Evolutionary conservation across 2,329 filamentous ascomycete genomes (phyloP), one percentile per base, ranked within the genome.

Genomic region (Xylaria sp.): DNA sequence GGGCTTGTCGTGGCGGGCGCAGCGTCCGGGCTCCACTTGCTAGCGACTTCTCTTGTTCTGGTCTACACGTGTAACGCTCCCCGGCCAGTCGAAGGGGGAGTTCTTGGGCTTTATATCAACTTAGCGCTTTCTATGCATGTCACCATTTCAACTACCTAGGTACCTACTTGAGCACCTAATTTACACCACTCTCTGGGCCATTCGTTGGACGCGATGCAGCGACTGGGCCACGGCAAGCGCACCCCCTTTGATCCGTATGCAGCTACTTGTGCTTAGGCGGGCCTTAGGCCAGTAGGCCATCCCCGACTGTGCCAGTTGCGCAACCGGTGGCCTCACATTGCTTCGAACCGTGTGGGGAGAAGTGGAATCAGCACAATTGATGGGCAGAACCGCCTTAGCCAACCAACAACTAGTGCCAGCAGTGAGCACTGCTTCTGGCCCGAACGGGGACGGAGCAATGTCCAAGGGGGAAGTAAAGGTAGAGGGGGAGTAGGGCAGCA

Each of bases 401-500:
- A 41, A 44, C 37, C 44, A 58, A 37, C 60, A 60, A 60, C 70
- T 65, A 50, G 65, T 66, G 68, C 70, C 62, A 46, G 51, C 65
- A 54, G 68, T 69, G 63, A 46, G 55, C 65, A 54, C 44, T 37
- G 54, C 60, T 55, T 64, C 48, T 58, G 32, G 63, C 54, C 60
- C 34, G 28, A 39, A 54, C 58, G 28, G 63, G 60, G n/a, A 58
- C 63, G 58, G 55, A 46, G 48, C 52, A 63, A 39, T 3, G 63
- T 37, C 56, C 32, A 51, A 58, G 58, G 69, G 72, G 61, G 70
- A 56, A 62, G 58, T 70, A 73, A 58, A 70, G 70, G 34, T 10
- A 37, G 10, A 37, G 34, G 34, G 34, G 34, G 51, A 62, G 58
- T 70, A 73, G 61, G 71, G 70, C 72, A 75, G 64, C 68, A 72